These are phyloP conservation scores for Gliomastix tumulicola DNA, from an alignment of 2,329 filamentous ascomycete genomes.

Conservation along the genomic window DNA sequence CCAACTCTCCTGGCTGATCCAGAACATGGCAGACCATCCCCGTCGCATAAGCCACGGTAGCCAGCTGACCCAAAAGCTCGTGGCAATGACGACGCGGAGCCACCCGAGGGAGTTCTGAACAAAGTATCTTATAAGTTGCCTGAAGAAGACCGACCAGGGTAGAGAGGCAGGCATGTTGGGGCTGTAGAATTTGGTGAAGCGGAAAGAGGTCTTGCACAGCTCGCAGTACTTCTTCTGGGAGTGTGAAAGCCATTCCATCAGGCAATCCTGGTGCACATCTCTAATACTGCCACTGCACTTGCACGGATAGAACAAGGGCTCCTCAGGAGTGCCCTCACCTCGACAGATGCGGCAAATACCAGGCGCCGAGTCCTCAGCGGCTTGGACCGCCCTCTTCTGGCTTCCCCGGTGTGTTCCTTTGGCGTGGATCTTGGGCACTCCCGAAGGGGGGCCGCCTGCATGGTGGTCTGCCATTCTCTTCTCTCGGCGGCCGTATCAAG, in stretches of 20 bases:
- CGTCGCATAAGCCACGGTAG: conserved; percentile 87
- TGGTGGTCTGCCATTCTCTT: too few species aligned
- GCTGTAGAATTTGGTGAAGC: conserved; percentile 96
- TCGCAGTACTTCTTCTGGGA: conserved; percentile 99
- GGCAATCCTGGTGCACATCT: conserved; percentile 92
- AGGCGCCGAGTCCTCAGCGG: conserved; percentile 25
- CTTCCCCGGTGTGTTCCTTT: too few species aligned
- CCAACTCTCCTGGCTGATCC: conserved; percentile 74
- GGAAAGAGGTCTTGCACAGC: conserved; percentile 96
- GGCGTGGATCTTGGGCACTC: too few species aligned
- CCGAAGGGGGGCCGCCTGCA: too few species aligned
- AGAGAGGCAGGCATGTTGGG: conserved; percentile 85
- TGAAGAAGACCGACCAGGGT: conserved; percentile 73
- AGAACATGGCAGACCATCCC: conserved; percentile 91
- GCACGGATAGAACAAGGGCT: conserved; percentile 94
- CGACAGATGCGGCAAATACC: conserved; percentile 98
- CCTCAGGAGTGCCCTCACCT: conserved; percentile 72
- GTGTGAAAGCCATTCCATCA: conserved; percentile 98
- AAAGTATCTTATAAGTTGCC: conserved; percentile 68
- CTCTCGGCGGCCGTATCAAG: too few species aligned
- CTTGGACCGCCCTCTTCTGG: too few species aligned
- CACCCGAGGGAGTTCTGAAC: conserved; percentile 67
- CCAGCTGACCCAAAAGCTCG: conserved; percentile 80
- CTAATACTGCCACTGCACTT: conserved; percentile 99
- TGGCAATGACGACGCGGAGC: conserved; percentile 71